A percentile compares a stretch with the other conserved stretches of the same genome.
Evolutionary conservation across 495 filamentous ascomycete genomes (phyloP).

Genomic region (Aspergillus diversus): DNA sequence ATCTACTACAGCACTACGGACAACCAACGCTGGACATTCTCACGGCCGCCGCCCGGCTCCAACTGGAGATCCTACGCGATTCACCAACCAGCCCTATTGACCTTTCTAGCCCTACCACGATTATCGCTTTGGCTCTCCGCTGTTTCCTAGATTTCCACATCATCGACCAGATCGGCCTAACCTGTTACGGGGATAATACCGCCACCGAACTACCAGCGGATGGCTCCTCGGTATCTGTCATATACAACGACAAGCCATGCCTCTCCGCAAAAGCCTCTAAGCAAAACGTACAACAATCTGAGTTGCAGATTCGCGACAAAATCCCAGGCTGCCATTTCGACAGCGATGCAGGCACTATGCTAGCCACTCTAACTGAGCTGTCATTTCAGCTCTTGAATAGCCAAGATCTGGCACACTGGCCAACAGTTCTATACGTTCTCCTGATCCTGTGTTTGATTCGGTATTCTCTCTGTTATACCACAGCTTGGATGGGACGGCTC

Average conservation of each 20-base stretch:
- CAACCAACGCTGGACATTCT: not conserved
- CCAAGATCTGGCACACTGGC: constrained; percentile 7
- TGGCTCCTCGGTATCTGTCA: not conserved
- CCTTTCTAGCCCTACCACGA: not conserved
- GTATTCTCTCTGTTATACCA: not conserved
- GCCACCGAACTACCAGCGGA: not conserved
- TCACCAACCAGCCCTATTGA: not conserved
- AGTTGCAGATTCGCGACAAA: not conserved
- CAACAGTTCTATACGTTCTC: constrained; percentile 11
- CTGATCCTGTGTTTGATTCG: not conserved
- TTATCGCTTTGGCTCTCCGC: constrained; percentile 3
- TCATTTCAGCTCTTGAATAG: constrained; percentile 6
- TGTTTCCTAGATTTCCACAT: not conserved
- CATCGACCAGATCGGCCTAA: not conserved
- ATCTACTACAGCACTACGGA: not conserved
- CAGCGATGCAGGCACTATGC: not conserved
- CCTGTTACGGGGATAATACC: too few relatives aligned
- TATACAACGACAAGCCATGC: not conserved
- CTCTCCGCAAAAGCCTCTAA: not conserved
- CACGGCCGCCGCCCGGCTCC: not conserved
- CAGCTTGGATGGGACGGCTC: not conserved
- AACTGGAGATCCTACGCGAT: not conserved
- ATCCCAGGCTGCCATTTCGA: not conserved
- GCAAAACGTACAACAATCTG: not conserved
- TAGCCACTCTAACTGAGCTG: not conserved